phyloP scores from a whole-genome alignment of 1,284 basidiomycete genomes.

The Cutaneotrichosporon curvatum region DNA sequence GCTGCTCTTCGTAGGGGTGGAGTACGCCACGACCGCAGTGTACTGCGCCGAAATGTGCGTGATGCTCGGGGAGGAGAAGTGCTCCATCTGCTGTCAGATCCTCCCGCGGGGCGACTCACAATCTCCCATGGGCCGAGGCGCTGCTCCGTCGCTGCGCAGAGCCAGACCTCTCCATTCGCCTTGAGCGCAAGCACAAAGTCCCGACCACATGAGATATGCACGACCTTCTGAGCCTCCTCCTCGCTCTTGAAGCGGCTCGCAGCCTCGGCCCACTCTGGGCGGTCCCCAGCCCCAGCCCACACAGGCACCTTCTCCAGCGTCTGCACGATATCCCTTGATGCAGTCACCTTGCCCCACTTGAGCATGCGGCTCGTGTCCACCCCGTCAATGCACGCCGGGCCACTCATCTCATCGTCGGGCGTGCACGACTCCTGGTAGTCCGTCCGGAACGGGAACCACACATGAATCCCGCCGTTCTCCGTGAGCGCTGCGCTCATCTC shows the following conservation, averaged over 20 bases:
- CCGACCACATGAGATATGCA: constrained; percentile 69
- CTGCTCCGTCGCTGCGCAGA: neutral
- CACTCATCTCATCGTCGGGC: constrained; percentile 1
- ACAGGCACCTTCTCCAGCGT: constrained; percentile 21
- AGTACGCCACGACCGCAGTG: constrained; percentile 70
- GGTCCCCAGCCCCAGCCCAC: neutral
- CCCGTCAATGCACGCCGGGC: constrained; percentile 30
- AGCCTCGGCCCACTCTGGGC: constrained; percentile 38
- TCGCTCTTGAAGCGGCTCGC: neutral
- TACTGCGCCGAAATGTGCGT: constrained; percentile 77
- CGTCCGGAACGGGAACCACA: constrained; percentile 60
- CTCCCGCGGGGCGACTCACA: too few species aligned
- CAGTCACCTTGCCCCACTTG: constrained; percentile 29
- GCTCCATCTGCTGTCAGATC: constrained; percentile 25
- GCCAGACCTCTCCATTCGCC: constrained; percentile 43
- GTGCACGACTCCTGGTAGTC: constrained; percentile 34
- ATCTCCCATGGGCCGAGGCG: constrained; percentile 44
- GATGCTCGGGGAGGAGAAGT: constrained; percentile 38
- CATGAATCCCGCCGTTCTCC: constrained; percentile 59
- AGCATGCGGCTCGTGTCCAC: constrained; percentile 35
- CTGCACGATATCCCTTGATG: constrained; percentile 16
- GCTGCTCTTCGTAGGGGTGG: constrained; percentile 57
- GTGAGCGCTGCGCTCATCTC: constrained; percentile 62
- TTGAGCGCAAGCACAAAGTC: constrained; percentile 65
- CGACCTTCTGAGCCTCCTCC: constrained; percentile 50